Evolutionary conservation across 768 basidiomycete species (phyloP).

Genomic region (Chalciporus chontae): DNA sequence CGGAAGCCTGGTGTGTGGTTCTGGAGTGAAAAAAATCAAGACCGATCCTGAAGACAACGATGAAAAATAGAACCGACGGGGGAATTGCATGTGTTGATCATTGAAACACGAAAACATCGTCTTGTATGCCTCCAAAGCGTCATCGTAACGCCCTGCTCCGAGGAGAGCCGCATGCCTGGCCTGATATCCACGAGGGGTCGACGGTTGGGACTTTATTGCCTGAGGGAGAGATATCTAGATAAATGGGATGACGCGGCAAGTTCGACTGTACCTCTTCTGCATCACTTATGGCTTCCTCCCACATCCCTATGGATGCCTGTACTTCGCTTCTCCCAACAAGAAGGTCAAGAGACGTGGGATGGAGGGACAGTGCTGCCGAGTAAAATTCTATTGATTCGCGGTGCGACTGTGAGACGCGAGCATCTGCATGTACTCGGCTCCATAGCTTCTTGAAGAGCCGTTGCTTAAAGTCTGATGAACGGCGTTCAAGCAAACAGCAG

Average conservation of each 20-base stretch:
- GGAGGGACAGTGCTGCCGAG: neutral
- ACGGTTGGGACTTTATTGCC: constrained; percentile 6
- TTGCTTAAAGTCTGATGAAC: constrained; percentile 1
- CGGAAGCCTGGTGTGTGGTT: neutral
- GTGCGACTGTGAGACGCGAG: neutral
- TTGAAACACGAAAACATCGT: neutral
- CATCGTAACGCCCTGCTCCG: neutral
- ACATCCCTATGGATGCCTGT: neutral
- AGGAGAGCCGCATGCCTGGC: constrained; percentile 1
- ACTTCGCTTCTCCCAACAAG: constrained; percentile 4
- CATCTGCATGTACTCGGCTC: neutral
- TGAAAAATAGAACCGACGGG: neutral
- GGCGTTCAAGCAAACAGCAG: no score
- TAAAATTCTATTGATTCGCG: neutral
- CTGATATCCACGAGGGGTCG: constrained; percentile 1
- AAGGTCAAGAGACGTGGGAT: neutral
- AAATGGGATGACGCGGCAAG: no score
- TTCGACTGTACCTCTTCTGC: constrained; percentile 2
- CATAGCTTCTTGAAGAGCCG: neutral
- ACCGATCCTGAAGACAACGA: neutral
- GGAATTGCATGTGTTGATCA: neutral
- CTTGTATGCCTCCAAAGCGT: constrained; percentile 1
- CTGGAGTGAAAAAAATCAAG: neutral
- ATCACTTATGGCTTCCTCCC: constrained; percentile 2
- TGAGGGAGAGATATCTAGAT: neutral